Conservation (phyloP, 177 flowering plant genomes). For the Vitis hybrid region DNA sequence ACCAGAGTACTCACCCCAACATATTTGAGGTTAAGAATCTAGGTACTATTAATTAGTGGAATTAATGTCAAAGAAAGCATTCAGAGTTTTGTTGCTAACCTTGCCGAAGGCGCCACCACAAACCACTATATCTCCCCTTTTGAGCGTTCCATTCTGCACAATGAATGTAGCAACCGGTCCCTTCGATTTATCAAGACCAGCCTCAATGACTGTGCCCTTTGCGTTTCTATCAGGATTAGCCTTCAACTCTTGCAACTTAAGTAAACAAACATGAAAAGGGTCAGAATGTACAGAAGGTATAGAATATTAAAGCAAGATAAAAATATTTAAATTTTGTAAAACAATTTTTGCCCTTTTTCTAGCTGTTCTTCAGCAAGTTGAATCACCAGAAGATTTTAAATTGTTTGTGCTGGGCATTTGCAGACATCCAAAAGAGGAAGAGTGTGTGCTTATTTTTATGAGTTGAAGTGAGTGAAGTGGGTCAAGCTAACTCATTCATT, state of each 20-base stretch:
- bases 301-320: background rate
- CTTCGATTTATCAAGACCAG: constrained; percentile 87
- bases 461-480: no score
- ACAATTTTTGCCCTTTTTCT: no score
- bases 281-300: constrained; percentile 5
- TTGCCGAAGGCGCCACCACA: constrained; percentile 98
- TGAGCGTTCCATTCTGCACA: constrained; percentile 96
- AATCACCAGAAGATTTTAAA: no score
- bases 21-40: constrained; percentile 2
- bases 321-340: no score
- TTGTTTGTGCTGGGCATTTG: no score
- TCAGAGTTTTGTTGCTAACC: constrained; percentile 44
- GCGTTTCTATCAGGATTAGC: constrained; percentile 96
- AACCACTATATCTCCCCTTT: constrained; percentile 75
- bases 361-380: no score
- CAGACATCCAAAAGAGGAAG: no score
- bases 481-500: no score
- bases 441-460: no score
- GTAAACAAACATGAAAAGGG: constrained; percentile 7
- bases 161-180: constrained; percentile 93
- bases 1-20: background rate
- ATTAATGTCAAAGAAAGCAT: background rate
- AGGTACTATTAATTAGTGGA: background rate
- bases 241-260: constrained; percentile 90
- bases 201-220: constrained; percentile 95